These are phyloP conservation scores for Penicillium sp. DNA, from an alignment of 2,329 filamentous ascomycete genomes.

Conservation along the genomic window DNA sequence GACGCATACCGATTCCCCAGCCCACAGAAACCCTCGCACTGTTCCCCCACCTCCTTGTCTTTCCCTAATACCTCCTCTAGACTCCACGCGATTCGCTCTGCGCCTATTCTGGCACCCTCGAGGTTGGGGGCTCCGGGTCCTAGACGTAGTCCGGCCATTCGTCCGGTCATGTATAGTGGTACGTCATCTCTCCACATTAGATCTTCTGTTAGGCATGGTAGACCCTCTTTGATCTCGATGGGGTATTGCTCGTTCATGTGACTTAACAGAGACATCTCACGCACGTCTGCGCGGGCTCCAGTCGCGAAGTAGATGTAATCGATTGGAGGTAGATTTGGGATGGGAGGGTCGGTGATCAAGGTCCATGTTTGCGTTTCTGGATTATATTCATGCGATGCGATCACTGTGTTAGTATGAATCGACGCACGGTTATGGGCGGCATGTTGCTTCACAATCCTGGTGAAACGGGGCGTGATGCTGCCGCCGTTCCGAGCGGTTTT, in stretches of 20 bases:
- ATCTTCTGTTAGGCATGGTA: conserved; percentile 74
- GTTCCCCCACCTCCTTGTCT: conserved; percentile 23
- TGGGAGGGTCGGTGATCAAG: conserved; percentile 55
- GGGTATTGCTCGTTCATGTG: conserved; percentile 61
- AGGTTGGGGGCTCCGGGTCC: conserved; percentile 74
- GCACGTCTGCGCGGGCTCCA: conserved; percentile 65
- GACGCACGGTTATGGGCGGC: conserved; percentile 53
- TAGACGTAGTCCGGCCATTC: conserved; percentile 65
- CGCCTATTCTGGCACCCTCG: conserved; percentile 70
- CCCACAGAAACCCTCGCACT: conserved; percentile 41
- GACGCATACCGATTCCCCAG: conserved; percentile 41
- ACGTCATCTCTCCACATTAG: conserved; percentile 73
- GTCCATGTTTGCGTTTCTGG: conserved; percentile 49
- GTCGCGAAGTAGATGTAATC: conserved; percentile 78
- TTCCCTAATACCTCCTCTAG: conserved; percentile 59
- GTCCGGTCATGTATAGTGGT: conserved; percentile 70
- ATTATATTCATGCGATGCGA: conserved; percentile 56
- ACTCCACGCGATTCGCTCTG: conserved; percentile 71
- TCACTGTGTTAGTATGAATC: conserved; percentile 59
- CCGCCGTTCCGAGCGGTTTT: conserved; percentile 69
- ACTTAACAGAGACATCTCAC: conserved; percentile 60
- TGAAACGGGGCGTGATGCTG: conserved; percentile 70
- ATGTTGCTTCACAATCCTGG: conserved; percentile 66
- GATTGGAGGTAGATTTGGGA: conserved; percentile 50
- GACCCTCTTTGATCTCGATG: conserved; percentile 62